Evolutionary conservation across 2,329 filamentous ascomycete genomes (phyloP).

Genomic region (Metarhizium guizhouense): DNA sequence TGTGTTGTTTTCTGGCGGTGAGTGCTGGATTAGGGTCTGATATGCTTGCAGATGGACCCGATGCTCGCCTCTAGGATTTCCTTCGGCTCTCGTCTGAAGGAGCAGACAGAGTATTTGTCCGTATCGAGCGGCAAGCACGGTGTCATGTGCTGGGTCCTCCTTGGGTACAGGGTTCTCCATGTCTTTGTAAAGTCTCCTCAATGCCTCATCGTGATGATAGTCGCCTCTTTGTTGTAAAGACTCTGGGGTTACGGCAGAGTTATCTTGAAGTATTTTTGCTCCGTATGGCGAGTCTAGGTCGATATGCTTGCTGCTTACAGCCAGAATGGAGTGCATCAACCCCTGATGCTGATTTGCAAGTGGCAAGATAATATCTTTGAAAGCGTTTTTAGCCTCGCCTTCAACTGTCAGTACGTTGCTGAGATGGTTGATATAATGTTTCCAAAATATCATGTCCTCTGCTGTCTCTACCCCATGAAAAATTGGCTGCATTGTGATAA

Average conservation of each 20-base stretch:
- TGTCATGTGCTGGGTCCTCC: conserved; percentile 33
- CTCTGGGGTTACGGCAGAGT: conserved; percentile 36
- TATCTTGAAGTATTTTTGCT: conserved; percentile 39
- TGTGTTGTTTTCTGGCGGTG: conserved; percentile 52
- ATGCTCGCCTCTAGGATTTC: conserved; percentile 57
- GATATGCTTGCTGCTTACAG: conserved; percentile 71
- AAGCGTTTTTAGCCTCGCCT: conserved; percentile 72
- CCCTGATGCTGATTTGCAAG: conserved; percentile 73
- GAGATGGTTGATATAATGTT: conserved; percentile 72
- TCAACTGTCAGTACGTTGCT: conserved; percentile 77
- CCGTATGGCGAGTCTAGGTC: conserved; percentile 51
- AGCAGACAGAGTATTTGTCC: conserved; percentile 56
- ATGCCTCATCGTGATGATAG: conserved; percentile 46
- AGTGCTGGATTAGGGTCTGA: conserved; percentile 57
- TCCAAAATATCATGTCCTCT: conserved; percentile 71
- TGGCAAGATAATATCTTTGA: conserved; percentile 74
- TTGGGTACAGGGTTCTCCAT: conserved; percentile 33
- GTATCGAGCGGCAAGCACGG: conserved; percentile 45
- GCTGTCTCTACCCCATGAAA: conserved; percentile 75
- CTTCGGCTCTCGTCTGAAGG: conserved; percentile 48
- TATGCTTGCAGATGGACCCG: conserved; percentile 72
- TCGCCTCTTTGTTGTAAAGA: conserved; percentile 42
- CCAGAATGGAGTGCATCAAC: conserved; percentile 84
- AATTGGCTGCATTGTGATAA: conserved; percentile 53
- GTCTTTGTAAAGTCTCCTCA: conserved; percentile 41